Evolutionary conservation across 2,329 filamentous ascomycete genomes (phyloP).

Genomic region (Ascocoryne sarcoides): DNA sequence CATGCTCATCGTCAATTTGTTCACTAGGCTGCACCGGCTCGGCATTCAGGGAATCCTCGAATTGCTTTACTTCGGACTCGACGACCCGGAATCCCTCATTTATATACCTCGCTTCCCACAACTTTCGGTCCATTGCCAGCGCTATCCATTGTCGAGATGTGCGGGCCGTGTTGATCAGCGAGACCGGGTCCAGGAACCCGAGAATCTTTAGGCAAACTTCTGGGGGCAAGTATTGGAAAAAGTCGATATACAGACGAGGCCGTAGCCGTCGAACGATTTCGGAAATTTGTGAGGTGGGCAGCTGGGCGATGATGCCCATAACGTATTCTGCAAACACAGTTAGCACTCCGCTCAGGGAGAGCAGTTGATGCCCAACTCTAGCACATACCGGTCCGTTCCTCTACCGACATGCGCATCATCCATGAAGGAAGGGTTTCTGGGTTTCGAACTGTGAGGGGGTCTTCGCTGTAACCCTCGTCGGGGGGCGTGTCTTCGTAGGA

Average conservation of each 20-base stretch:
- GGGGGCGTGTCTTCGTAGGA: constrained; percentile 22
- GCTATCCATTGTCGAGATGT: constrained; percentile 77
- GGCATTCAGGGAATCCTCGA: constrained; percentile 46
- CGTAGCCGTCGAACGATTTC: constrained; percentile 72
- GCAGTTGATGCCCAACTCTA: background rate
- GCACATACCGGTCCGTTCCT: constrained; percentile 24
- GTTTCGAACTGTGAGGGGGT: constrained; percentile 22
- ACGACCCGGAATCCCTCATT: constrained; percentile 80
- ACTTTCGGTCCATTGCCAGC: constrained; percentile 69
- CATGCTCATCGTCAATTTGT: constrained; percentile 37
- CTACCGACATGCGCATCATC: constrained; percentile 17
- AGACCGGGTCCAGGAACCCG: constrained; percentile 72
- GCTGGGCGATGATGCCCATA: constrained; percentile 65
- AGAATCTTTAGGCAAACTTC: constrained; percentile 90
- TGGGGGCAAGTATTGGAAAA: constrained; percentile 72
- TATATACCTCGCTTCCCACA: constrained; percentile 80
- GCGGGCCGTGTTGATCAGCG: constrained; percentile 68
- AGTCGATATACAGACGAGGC: constrained; percentile 86
- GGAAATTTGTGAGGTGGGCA: constrained; percentile 73
- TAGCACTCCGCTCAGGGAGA: constrained; percentile 6
- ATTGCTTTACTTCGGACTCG: constrained; percentile 52
- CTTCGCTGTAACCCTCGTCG: constrained; percentile 30
- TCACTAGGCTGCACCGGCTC: constrained; percentile 14
- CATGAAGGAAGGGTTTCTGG: constrained; percentile 17
- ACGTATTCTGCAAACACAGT: constrained; percentile 56